Evolutionary conservation across 2,329 filamentous ascomycete genomes (phyloP), one percentile per base, ranked within the genome.

Genomic region (Fusarium hainanense): DNA sequence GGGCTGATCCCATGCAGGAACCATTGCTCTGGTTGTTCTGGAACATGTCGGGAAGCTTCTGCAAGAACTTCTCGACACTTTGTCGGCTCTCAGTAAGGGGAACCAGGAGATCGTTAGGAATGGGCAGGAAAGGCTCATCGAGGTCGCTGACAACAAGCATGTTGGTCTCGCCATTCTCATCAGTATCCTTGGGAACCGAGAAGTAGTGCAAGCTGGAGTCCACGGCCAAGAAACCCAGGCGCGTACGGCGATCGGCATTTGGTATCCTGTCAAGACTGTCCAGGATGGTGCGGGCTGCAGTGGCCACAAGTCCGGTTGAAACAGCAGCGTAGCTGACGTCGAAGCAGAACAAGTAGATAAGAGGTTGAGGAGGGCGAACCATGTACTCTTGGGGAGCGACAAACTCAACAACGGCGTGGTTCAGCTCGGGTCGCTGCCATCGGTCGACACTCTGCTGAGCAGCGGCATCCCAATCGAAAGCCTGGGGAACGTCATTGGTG

Each of bases 311-410:
- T 50, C 96, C 96, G 69, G 91, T 97, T 18, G 93, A 94, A 18
- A 98, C 92, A 32, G 95, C 90, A 14, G 93, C 90, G 75, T 94
- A 97, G 85, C 93, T 97, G 69, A 98, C 94, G 75, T 98, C 95
- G 76, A 98, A 93, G 74, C 97, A 85, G 87, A 98, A 98, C 16
- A 98, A 87, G 79, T 98, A 98, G 41, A 98, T 95, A 41, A 98
- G 85, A 41, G 96, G 96, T 81, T 97, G 95, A 46, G 96, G 96
- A 59, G 96, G 94, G 66, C 96, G 92, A 37, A 99, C 96, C 96
- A 99, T 99, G 82, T 99, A 99, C 82, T 99, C 96, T 81, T 99
- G 96, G 4, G 96, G 96, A 14, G 96, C 96, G 72, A 99, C 93
- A 77, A 98, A 99, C 78, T 99, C 96, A 65, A 97, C 94, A 37